Conservation (phyloP, 148 eudicot genomes). For the Rhododendron kiyosumense region DNA sequence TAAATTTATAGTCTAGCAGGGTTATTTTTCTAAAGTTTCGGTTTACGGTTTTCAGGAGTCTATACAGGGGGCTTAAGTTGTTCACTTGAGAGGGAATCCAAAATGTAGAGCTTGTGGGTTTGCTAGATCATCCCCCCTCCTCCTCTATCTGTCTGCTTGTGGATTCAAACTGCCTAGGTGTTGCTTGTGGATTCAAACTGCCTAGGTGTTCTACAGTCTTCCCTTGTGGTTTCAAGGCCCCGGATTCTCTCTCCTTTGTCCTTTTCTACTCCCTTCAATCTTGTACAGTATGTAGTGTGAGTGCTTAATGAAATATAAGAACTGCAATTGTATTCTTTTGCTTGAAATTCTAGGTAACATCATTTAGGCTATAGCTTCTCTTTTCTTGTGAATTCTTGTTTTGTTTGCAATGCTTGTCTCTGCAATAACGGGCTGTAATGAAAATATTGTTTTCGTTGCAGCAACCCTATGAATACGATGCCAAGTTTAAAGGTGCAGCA, state of each 20-base stretch:
- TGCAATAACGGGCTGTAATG: background rate
- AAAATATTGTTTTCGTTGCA: slow-evolving; percentile 27
- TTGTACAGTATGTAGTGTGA: background rate
- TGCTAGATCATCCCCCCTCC: background rate
- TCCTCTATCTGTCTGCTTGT: background rate
- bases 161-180: background rate
- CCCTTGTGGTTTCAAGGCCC: background rate
- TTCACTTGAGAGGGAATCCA: background rate
- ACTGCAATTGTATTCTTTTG: background rate
- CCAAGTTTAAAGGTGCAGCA: slow-evolving; percentile 60
- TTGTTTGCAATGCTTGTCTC: background rate
- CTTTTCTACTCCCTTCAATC: background rate
- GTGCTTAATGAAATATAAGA: background rate
- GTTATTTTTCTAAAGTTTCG: background rate
- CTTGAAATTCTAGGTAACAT: background rate
- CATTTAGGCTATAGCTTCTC: background rate
- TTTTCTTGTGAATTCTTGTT: background rate
- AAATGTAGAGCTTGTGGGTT: background rate
- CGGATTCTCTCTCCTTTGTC: background rate
- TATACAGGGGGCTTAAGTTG: background rate
- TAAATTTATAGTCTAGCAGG: background rate
- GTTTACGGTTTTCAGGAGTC: background rate
- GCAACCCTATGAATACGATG: slow-evolving; percentile 70
- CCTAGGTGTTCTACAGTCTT: background rate
- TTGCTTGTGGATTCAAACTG: background rate